phyloP scores from a whole-genome alignment of 371 early-diverging fungal genomes.

The Lichtheimia corymbifera region DNA sequence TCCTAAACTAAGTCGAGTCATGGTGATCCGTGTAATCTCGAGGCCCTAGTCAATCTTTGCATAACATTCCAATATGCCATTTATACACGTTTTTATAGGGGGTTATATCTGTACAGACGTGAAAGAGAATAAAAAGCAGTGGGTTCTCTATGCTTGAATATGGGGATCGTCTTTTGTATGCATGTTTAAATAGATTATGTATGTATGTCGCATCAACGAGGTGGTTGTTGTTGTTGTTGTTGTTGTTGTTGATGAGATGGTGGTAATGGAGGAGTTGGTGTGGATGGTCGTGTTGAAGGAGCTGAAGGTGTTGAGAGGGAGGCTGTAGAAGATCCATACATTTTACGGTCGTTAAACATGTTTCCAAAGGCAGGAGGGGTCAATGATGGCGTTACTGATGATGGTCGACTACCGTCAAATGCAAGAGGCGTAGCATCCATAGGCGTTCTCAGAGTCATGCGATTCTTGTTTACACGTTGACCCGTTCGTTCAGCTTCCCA shows the following conservation, averaged over 20 bases:
- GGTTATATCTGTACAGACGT: too few species aligned
- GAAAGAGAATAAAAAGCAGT: too few species aligned
- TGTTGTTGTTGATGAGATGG: not conserved
- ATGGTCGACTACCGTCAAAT: constrained; percentile 26
- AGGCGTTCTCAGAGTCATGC: constrained; percentile 36
- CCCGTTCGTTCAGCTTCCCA: constrained; percentile 72
- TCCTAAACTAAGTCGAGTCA: too few species aligned
- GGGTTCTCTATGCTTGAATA: too few species aligned
- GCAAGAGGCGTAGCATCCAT: constrained; percentile 21
- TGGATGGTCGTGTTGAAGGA: constrained; percentile 10
- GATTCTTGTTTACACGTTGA: constrained; percentile 29
- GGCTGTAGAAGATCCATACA: constrained; percentile 39
- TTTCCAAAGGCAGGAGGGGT: constrained; percentile 37
- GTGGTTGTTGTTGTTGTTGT: not conserved
- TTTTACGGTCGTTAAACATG: constrained; percentile 52
- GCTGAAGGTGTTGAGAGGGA: constrained; percentile 9
- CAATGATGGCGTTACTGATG: constrained; percentile 24
- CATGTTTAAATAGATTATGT: not conserved
- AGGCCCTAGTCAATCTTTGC: too few species aligned
- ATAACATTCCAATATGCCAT: too few species aligned
- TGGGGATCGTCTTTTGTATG: not conserved
- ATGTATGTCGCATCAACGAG: not conserved
- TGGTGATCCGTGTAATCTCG: too few species aligned
- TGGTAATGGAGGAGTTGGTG: constrained; percentile 8
- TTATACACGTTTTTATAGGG: too few species aligned